These are phyloP conservation scores for Penicillium canariense DNA, from an alignment of 495 filamentous ascomycete genomes.

Conservation along the genomic window DNA sequence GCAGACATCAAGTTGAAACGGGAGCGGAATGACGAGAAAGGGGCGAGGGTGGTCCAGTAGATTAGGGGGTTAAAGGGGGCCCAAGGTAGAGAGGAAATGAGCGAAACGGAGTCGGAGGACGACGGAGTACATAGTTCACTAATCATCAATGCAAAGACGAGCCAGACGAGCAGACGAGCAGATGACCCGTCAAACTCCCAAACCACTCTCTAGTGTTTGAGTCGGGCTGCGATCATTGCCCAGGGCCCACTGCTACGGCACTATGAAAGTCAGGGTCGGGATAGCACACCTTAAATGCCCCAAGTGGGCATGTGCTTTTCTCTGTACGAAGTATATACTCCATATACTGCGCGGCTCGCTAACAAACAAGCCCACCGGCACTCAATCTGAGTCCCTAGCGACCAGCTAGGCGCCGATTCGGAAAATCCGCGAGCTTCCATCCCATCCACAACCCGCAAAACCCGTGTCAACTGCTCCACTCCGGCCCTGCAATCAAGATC, in stretches of 20 bases:
- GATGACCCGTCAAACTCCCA: not conserved
- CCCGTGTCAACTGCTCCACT: conserved; percentile 18
- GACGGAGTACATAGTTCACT: not conserved
- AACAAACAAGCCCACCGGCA: conserved; percentile 9
- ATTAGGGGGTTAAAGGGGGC: not conserved
- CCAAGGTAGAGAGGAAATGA: not conserved
- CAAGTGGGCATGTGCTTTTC: too few relatives aligned
- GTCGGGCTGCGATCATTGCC: too few relatives aligned
- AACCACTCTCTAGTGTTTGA: too few relatives aligned
- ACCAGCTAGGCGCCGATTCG: not conserved
- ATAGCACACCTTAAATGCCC: too few relatives aligned
- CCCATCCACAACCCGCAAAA: not conserved
- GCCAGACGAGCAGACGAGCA: not conserved
- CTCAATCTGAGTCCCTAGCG: conserved; percentile 16
- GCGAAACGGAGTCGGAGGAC: not conserved
- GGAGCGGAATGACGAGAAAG: not conserved
- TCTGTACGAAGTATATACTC: too few relatives aligned
- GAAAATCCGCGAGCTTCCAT: conserved; percentile 4
- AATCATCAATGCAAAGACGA: not conserved
- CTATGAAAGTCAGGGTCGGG: too few relatives aligned
- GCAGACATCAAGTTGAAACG: conserved; percentile 3
- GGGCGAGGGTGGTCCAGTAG: not conserved
- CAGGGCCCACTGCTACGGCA: too few relatives aligned
- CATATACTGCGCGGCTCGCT: too few relatives aligned
- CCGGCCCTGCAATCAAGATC: conserved; percentile 25